Base-by-base conservation (phyloP, 805 yeast species). In the Ogataea minuta region DNA sequence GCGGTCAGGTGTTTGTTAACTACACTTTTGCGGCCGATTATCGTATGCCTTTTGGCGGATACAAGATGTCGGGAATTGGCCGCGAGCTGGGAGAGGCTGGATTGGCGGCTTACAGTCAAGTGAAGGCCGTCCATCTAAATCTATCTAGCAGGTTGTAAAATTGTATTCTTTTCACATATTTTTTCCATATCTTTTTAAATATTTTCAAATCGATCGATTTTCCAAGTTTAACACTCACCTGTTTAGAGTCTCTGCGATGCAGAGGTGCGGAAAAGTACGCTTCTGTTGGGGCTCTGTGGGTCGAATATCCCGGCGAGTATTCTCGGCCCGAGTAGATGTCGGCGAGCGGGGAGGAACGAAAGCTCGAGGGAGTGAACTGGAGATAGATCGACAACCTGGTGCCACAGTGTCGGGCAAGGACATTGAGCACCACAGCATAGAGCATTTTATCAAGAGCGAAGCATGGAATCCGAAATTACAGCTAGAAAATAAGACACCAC, bases 1-100 rank as follows among this genome's bases (percentile, higher is more conserved):
- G 95, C 44, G 98, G 98, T 60, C 85, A 91, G 43, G 79, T 90
- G 51, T 91, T 95, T 91, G 76, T 89, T 52, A 90, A 90, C 77
- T 79, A 89, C 43, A 82, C 87, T 66, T 89, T 89, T 67, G 93
- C 86, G 59, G 82, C 88, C 75, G 89, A 89, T 66, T 82, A 73
- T 57, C 72, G 76, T 63, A 84, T 90, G 64, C 96, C 96, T 57
- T 90, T 90, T 64, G 96, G 96, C 55, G 96, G 96, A 31, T 84
- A 73, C 71, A 87, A 87, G 64, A 79, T 81, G 74, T 81, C 93
- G 43, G 98, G 98, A 65, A 71, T 84, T 46, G 97, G 98, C 59
- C 79, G 95, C 65, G 96, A 91, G 72, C 79, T 89, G 75, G 96
- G 96, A 57, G 76, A 75, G 45, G 90, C 87, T 49, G 95, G 95